Conservation (phyloP, 441 rosid species). For the Erodium texanum region DNA sequence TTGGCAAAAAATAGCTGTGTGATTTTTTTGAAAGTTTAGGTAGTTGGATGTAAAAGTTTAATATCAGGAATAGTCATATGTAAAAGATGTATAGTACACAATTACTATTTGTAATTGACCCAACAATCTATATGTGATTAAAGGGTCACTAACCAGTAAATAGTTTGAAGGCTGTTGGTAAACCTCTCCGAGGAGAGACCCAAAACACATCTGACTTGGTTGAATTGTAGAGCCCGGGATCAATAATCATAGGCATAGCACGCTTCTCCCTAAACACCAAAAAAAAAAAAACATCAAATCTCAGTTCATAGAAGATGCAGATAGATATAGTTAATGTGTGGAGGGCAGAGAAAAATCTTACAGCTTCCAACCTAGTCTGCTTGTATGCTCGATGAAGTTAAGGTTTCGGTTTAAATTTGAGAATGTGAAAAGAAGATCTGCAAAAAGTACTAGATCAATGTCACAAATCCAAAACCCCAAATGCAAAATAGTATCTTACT, state of each 20-base stretch:
- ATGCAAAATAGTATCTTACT: not conserved
- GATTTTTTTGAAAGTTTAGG: no score
- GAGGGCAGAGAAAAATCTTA: slow-evolving; percentile 27
- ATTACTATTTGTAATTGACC: no score
- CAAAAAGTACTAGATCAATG: slow-evolving; percentile 13
- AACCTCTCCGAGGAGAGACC: slow-evolving; percentile 60
- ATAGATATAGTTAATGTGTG: not conserved
- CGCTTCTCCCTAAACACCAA: slow-evolving; percentile 64
- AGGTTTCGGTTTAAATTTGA: slow-evolving; percentile 53
- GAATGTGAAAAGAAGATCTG: slow-evolving; percentile 76
- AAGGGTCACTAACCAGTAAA: slow-evolving; percentile 62
- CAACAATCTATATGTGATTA: not conserved
- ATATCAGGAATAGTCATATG: no score
- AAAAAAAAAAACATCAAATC: slow-evolving; percentile 14
- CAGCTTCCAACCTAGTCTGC: slow-evolving; percentile 85
- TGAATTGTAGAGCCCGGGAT: slow-evolving; percentile 73
- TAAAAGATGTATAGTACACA: no score
- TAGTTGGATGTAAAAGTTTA: no score
- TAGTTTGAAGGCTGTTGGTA: slow-evolving; percentile 82
- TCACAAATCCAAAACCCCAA: not conserved
- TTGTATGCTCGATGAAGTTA: slow-evolving; percentile 83
- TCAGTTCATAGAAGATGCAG: slow-evolving; percentile 15
- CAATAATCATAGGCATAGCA: slow-evolving; percentile 88
- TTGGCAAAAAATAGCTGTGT: no score
- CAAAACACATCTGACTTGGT: slow-evolving; percentile 64